Conservation (phyloP, 306 rosid species). For the Erythrophleum fordii region DNA sequence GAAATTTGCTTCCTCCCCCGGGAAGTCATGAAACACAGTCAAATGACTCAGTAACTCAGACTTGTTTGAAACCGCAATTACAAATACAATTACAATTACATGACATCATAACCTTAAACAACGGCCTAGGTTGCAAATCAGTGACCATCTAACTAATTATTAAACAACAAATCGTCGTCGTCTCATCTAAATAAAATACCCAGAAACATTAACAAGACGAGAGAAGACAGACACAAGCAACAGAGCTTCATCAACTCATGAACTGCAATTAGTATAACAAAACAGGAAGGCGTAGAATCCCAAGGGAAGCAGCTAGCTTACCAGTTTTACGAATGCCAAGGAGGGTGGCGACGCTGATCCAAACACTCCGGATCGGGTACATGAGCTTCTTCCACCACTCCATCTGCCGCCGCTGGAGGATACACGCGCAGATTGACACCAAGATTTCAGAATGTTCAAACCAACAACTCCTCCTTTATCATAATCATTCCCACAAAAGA, state of each 20-base stretch:
- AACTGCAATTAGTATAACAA: background rate
- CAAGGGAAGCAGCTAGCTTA: conserved; percentile 26
- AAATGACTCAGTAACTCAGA: background rate
- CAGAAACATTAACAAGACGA: background rate
- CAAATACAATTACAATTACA: background rate
- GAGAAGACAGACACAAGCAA: background rate
- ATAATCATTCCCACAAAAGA: background rate
- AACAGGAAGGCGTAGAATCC: background rate
- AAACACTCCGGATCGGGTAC: conserved; percentile 46
- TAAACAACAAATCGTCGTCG: background rate
- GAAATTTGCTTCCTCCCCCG: background rate
- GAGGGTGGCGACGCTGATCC: conserved; percentile 51
- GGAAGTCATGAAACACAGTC: conserved; percentile 4
- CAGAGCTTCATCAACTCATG: background rate
- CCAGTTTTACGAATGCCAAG: conserved; percentile 61
- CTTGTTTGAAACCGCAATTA: background rate
- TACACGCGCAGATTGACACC: background rate
- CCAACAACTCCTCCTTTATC: background rate
- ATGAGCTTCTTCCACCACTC: conserved; percentile 60
- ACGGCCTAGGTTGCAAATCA: background rate
- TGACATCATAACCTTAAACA: background rate
- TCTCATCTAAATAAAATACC: background rate
- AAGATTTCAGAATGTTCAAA: conserved; percentile 19
- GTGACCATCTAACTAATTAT: background rate
- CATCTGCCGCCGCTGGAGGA: conserved; percentile 38